A percentile compares a stretch with the other conserved stretches of the same genome.
These are phyloP conservation scores for Hebeloma cylindrosporum DNA, from an alignment of 768 basidiomycete species.

Conservation along the genomic window DNA sequence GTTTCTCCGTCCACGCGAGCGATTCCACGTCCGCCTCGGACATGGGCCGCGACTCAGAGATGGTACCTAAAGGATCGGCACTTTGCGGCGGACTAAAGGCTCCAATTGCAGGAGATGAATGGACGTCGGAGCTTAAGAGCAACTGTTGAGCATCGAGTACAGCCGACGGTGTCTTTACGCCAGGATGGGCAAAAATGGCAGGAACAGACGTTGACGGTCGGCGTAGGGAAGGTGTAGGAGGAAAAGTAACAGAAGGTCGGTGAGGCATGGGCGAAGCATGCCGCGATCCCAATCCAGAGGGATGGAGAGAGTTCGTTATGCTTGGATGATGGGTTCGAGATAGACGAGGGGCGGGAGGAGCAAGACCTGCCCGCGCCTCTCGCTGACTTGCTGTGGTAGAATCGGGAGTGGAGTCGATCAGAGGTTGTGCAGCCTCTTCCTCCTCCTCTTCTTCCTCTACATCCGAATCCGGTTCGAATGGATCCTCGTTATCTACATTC, in stretches of 20 bases:
- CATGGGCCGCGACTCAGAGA: constrained; percentile 47
- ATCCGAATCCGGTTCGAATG: constrained; percentile 61
- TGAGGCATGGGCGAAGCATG: constrained; percentile 26
- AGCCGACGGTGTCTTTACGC: constrained; percentile 76
- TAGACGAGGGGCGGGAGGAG: constrained; percentile 25
- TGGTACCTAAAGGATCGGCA: constrained; percentile 47
- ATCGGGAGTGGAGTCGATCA: too few species aligned
- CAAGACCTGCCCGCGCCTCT: constrained; percentile 6
- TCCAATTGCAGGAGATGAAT: constrained; percentile 23
- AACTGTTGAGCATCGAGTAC: constrained; percentile 72
- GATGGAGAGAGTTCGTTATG: constrained; percentile 26
- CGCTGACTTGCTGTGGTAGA: constrained; percentile 6
- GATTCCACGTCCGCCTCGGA: constrained; percentile 40
- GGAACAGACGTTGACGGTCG: constrained; percentile 61
- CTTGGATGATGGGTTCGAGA: constrained; percentile 32
- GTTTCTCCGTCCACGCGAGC: constrained; percentile 44
- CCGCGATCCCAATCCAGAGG: constrained; percentile 31
- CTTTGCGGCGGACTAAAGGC: constrained; percentile 14
- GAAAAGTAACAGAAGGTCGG: constrained; percentile 36
- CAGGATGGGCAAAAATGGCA: constrained; percentile 81
- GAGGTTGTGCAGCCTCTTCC: constrained; percentile 21
- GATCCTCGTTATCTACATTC: constrained; percentile 89
- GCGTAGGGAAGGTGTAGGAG: constrained; percentile 42
- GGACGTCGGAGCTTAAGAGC: constrained; percentile 43
- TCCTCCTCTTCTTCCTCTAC: constrained; percentile 33